Conservation (phyloP, 2,329 filamentous ascomycete genomes). For the Penicillium nordicum region DNA sequence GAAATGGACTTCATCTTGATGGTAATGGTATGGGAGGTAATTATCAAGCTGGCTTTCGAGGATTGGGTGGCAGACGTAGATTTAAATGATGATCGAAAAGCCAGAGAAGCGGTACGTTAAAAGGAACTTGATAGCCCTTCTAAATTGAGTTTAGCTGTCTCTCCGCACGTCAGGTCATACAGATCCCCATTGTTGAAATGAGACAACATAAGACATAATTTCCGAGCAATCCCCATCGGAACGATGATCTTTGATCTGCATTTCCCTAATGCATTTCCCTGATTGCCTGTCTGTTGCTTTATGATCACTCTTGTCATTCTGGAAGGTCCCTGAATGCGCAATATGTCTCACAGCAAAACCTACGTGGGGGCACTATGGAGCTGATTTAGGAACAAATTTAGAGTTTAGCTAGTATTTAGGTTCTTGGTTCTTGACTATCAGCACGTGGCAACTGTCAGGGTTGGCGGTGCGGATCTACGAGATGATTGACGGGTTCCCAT, state of each 20-base stretch:
- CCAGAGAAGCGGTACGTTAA: too few species aligned
- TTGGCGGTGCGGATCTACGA: background rate
- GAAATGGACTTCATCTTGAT: background rate
- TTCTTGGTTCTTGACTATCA: background rate
- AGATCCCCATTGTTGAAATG: background rate
- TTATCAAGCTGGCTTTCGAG: background rate
- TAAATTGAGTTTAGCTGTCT: background rate
- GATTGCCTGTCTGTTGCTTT: too few species aligned
- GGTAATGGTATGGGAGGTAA: background rate
- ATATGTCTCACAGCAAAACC: background rate
- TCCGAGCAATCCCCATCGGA: background rate
- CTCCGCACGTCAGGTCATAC: background rate
- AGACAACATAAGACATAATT: background rate
- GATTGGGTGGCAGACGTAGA: background rate
- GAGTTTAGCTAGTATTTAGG: background rate
- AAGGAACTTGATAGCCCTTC: background rate
- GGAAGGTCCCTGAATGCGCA: background rate
- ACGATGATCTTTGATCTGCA: background rate
- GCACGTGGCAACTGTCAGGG: background rate
- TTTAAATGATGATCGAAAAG: background rate
- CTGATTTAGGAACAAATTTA: background rate
- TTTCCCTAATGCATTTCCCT: background rate
- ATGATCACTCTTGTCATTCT: background rate
- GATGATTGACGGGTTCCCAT: background rate
- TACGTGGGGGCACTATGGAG: background rate